Percentiles rank a stretch among this genome's conserved stretches.
phyloP scores from a whole-genome alignment of 345 rosid genomes.

The Aquilaria malaccensis region DNA sequence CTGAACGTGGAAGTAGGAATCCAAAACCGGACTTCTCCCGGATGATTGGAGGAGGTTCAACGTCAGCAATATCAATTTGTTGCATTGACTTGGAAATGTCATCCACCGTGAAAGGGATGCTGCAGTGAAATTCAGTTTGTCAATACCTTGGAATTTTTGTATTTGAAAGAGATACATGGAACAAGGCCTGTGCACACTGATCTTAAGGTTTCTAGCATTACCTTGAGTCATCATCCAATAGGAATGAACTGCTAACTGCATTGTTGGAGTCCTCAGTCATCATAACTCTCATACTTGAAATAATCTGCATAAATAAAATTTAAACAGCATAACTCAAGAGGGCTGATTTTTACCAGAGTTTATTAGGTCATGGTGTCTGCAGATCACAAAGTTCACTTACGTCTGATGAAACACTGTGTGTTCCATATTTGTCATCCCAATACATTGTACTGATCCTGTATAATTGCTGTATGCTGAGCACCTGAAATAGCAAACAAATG shows the following conservation, averaged over 20 bases:
- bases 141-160: too few relatives aligned
- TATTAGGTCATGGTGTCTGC: too few relatives aligned
- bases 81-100: slow-evolving; percentile 80
- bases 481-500: slow-evolving; percentile 36
- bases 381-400: slow-evolving; percentile 33
- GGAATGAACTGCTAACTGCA: slow-evolving; percentile 66
- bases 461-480: slow-evolving; percentile 84
- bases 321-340: neutral
- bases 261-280: slow-evolving; percentile 65
- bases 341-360: too few relatives aligned
- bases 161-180: too few relatives aligned
- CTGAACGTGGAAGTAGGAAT: slow-evolving; percentile 74
- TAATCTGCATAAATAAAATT: slow-evolving; percentile 45
- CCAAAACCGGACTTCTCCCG: slow-evolving; percentile 76
- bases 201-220: slow-evolving; percentile 13
- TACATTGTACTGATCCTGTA: slow-evolving; percentile 96
- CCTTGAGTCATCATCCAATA: slow-evolving; percentile 93
- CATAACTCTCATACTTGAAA: slow-evolving; percentile 62
- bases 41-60: slow-evolving; percentile 80
- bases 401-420: slow-evolving; percentile 85
- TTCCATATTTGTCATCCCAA: slow-evolving; percentile 95
- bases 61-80: slow-evolving; percentile 58
- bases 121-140: slow-evolving; percentile 23
- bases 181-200: too few relatives aligned
- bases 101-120: slow-evolving; percentile 89